Conservation (phyloP, 31 red algal species). For the Odonthalia washingtoniensis region DNA sequence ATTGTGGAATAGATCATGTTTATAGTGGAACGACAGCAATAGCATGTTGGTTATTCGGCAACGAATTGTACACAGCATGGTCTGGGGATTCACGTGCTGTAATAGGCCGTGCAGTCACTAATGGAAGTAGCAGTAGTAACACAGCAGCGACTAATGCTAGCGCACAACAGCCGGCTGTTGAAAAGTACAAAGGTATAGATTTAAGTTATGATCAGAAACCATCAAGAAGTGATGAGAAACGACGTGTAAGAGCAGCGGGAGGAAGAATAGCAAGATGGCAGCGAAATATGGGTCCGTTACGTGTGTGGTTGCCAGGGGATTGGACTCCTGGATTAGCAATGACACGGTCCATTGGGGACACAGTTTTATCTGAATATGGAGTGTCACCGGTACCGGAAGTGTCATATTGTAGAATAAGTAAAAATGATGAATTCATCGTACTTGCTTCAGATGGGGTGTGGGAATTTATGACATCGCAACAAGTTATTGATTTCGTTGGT, state of each 20-base stretch:
- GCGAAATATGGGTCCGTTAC: constrained; percentile 72
- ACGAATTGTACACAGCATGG: constrained; percentile 75
- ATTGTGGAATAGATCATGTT: constrained; percentile 63
- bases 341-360: constrained; percentile 90
- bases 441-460: constrained; percentile 90
- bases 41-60: constrained; percentile 71
- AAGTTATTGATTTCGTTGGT: constrained; percentile 78
- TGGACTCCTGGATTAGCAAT: constrained; percentile 91
- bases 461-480: constrained; percentile 88
- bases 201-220: constrained; percentile 85
- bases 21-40: constrained; percentile 85
- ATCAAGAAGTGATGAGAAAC: constrained; percentile 69
- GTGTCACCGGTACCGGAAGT: constrained; percentile 81
- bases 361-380: constrained; percentile 72
- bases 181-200: constrained; percentile 65
- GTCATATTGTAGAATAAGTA: constrained; percentile 54
- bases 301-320: constrained; percentile 85
- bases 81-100: constrained; percentile 83
- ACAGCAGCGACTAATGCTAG: no score
- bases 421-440: constrained; percentile 70
- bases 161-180: no score
- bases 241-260: constrained; percentile 70
- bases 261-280: constrained; percentile 85
- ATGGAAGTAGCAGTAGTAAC: no score
- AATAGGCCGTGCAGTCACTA: constrained; percentile 54